Evolutionary conservation across 2,329 filamentous ascomycete species (phyloP).

Genomic region (Alternaria ventricosa): DNA sequence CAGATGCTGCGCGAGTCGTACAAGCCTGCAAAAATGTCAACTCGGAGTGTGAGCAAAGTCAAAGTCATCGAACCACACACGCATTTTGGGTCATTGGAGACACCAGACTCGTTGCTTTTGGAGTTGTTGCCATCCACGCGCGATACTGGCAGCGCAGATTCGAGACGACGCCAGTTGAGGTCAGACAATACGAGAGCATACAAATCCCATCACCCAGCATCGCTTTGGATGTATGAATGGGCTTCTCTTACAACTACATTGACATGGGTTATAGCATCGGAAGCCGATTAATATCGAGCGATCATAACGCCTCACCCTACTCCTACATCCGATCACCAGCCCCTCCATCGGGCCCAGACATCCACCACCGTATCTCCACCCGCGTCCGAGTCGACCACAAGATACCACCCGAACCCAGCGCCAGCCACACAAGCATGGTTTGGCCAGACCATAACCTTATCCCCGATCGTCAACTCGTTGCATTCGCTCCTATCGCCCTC

Average conservation of each 20-base stretch:
- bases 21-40: slow-evolving; percentile 37
- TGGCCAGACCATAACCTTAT: slow-evolving; percentile 75
- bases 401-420: slow-evolving; percentile 73
- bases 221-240: not conserved
- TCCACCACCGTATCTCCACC: slow-evolving; percentile 68
- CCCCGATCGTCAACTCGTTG: slow-evolving; percentile 63
- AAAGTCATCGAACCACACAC: slow-evolving; percentile 32
- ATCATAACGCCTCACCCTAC: not conserved
- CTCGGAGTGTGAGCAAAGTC: slow-evolving; percentile 37
- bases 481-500: slow-evolving; percentile 45
- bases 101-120: slow-evolving; percentile 16
- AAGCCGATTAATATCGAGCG: not conserved
- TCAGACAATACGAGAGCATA: not conserved
- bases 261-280: not conserved
- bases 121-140: slow-evolving; percentile 11
- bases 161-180: not conserved
- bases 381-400: slow-evolving; percentile 70
- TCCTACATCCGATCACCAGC: slow-evolving; percentile 60
- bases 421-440: slow-evolving; percentile 83
- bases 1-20: slow-evolving; percentile 41
- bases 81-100: slow-evolving; percentile 40
- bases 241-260: not conserved
- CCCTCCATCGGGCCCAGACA: slow-evolving; percentile 74
- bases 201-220: not conserved
- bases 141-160: not conserved